A percentile compares a stretch with the other conserved stretches of the same genome.
These are phyloP conservation scores for Vitis rupestris DNA, from an alignment of 164 flowering plant genomes.

Conservation along the genomic window DNA sequence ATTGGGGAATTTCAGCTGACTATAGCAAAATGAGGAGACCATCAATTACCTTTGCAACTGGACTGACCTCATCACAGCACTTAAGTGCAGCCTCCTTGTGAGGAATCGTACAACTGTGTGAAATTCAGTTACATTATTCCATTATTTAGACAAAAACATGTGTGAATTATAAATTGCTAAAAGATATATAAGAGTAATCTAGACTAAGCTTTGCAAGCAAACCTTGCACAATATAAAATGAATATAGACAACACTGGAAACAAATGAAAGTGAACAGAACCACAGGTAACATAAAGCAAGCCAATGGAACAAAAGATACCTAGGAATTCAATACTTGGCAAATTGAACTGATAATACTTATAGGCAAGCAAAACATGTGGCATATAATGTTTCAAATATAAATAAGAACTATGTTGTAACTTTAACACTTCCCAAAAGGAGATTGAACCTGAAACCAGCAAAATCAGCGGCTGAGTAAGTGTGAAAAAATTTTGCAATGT, in stretches of 20 bases:
- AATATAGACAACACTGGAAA: background rate
- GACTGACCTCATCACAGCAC: slow-evolving; percentile 89
- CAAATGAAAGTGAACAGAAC: background rate
- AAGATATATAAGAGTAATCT: too few relatives aligned
- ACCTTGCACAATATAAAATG: too few relatives aligned
- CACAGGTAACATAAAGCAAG: background rate
- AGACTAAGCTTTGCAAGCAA: background rate
- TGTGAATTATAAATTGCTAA: too few relatives aligned
- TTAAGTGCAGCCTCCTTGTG: slow-evolving; percentile 85
- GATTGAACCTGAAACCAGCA: slow-evolving; percentile 87
- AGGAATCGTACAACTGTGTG: slow-evolving; percentile 83
- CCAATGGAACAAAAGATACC: background rate
- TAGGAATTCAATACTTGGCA: background rate
- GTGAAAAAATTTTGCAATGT: slow-evolving; percentile 57
- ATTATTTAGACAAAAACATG: too few relatives aligned
- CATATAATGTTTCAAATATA: background rate
- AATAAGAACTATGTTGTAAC: too few relatives aligned
- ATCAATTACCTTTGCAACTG: slow-evolving; percentile 75
- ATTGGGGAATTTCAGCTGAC: background rate
- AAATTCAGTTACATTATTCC: slow-evolving; percentile 7
- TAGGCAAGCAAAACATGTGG: background rate
- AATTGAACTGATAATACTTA: background rate
- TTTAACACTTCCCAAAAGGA: background rate
- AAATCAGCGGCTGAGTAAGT: slow-evolving; percentile 84
- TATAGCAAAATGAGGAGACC: background rate